phyloP scores from a whole-genome alignment of 352 stramenopile species.

The Phytophthora sp. region DNA sequence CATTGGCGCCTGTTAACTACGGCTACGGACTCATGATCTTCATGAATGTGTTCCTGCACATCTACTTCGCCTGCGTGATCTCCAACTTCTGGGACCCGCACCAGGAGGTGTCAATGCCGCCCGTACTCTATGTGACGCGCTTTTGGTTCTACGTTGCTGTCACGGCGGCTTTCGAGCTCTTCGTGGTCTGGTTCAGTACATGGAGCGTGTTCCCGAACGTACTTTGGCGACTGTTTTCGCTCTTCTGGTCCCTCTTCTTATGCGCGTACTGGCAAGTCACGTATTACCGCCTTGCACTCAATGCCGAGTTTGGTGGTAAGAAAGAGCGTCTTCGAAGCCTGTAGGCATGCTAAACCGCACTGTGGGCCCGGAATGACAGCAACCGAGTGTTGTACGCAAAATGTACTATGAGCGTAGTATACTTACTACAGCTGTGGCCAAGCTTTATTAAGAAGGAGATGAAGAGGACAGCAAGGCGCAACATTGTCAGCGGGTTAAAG shows the following conservation, averaged over 20 bases:
- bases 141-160: slow-evolving; percentile 77
- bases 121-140: slow-evolving; percentile 66
- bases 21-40: slow-evolving; percentile 78
- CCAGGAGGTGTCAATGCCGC: slow-evolving; percentile 63
- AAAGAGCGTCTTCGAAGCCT: slow-evolving; percentile 82
- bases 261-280: slow-evolving; percentile 70
- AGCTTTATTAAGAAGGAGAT: slow-evolving; percentile 24
- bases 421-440: slow-evolving; percentile 16
- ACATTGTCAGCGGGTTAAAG: neutral
- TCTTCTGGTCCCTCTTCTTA: slow-evolving; percentile 57
- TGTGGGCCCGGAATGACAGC: slow-evolving; percentile 1
- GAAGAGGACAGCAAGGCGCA: slow-evolving; percentile 13
- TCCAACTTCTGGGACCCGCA: slow-evolving; percentile 81
- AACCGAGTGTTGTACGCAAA: neutral
- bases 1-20: slow-evolving; percentile 73
- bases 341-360: slow-evolving; percentile 26
- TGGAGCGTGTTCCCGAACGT: slow-evolving; percentile 83
- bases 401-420: slow-evolving; percentile 14
- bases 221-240: slow-evolving; percentile 70
- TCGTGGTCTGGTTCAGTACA: slow-evolving; percentile 82
- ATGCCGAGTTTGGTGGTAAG: slow-evolving; percentile 78
- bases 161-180: slow-evolving; percentile 55
- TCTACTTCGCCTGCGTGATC: slow-evolving; percentile 76
- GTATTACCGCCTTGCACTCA: slow-evolving; percentile 72
- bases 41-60: slow-evolving; percentile 82